These are phyloP conservation scores for Stemphylium vesicarium DNA, from an alignment of 2,329 filamentous ascomycete genomes.

Conservation along the genomic window DNA sequence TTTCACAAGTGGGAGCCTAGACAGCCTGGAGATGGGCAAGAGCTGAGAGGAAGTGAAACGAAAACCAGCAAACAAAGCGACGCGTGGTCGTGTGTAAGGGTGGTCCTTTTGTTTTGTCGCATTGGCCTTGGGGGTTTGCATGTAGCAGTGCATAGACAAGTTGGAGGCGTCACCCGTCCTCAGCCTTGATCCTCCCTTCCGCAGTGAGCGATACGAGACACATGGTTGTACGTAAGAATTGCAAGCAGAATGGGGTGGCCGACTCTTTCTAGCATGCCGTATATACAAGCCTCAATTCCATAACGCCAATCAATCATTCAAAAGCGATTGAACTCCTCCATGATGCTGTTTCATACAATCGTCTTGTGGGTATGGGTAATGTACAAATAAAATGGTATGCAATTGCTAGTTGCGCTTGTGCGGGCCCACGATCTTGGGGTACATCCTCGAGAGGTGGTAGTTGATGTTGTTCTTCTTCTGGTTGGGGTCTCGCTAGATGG, in stretches of 20 bases:
- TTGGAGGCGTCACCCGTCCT: neutral
- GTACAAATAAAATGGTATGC: constrained; percentile 24
- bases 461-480: constrained; percentile 82
- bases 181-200: no score
- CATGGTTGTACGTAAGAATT: neutral
- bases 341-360: constrained; percentile 19
- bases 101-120: neutral
- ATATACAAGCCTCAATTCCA: constrained; percentile 22
- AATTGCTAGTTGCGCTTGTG: constrained; percentile 65
- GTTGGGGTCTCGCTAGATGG: constrained; percentile 59
- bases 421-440: constrained; percentile 73
- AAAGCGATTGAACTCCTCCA: constrained; percentile 27
- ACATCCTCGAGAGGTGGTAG: constrained; percentile 83
- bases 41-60: neutral
- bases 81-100: neutral
- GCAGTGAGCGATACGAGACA: neutral
- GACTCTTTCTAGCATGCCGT: constrained; percentile 12
- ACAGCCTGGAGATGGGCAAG: constrained; percentile 9
- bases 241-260: neutral
- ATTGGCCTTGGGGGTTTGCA: neutral
- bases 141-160: neutral
- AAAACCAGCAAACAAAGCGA: constrained; percentile 1
- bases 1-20: neutral
- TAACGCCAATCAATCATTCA: constrained; percentile 28
- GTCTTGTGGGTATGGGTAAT: constrained; percentile 32